These are phyloP conservation scores for Fusarium compactum DNA, from an alignment of 2,329 filamentous ascomycete species.

Conservation along the genomic window DNA sequence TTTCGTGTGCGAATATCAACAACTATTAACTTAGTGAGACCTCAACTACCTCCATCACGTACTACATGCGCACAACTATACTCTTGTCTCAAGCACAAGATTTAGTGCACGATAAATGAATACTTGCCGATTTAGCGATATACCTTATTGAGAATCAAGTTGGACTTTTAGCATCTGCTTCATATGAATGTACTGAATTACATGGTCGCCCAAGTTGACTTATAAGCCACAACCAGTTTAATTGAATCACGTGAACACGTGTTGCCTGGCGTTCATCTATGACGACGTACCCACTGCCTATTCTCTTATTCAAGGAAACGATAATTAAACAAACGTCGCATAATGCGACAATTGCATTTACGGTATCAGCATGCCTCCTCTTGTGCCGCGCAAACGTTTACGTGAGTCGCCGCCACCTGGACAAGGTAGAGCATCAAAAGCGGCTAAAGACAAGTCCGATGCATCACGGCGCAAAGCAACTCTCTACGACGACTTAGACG, in stretches of 20 bases:
- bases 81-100: background rate
- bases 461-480: conserved; percentile 62
- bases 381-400: conserved; percentile 74
- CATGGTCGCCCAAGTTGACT: background rate
- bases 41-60: background rate
- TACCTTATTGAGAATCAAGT: rapidly evolving
- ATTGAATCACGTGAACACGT: conserved; percentile 23
- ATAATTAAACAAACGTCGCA: conserved; percentile 3
- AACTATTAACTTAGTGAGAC: background rate
- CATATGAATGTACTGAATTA: background rate
- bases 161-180: background rate
- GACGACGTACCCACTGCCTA: conserved; percentile 29
- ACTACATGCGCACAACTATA: background rate
- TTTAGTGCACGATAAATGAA: rapidly evolving
- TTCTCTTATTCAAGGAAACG: background rate
- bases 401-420: conserved; percentile 59
- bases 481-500: conserved; percentile 72
- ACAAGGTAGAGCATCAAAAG: conserved; percentile 46
- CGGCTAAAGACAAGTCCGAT: conserved; percentile 36
- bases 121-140: background rate
- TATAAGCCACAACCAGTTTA: background rate
- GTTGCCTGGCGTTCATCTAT: conserved; percentile 22
- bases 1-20: background rate
- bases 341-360: conserved; percentile 26
- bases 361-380: conserved; percentile 71